Evolutionary conservation across 345 rosid species (phyloP), one percentile per base, ranked within the genome.

Genomic region (Aquilaria sinensis): DNA sequence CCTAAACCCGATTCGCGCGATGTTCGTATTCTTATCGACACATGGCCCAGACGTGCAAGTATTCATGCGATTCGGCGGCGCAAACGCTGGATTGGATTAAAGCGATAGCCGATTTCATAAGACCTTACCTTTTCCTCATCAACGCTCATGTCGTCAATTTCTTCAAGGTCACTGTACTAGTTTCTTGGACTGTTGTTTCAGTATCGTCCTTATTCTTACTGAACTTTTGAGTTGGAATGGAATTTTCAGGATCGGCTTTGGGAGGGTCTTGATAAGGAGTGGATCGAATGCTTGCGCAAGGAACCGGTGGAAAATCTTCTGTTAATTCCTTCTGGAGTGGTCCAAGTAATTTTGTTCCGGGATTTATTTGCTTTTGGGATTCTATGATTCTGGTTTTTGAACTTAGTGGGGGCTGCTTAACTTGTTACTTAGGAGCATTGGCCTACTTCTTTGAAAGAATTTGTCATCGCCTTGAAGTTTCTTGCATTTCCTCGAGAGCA

Each of bases 71-170:
- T 51, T 84, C 74, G 30, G 90, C 85, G 3, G 65, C 72, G 23
- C 79, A 81, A 63, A 92, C 96, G 65, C 78, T 77, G 54, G 81
- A 84, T 65, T 89, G 96, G 96, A 84, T 92, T 46, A 67, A 69
- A 43, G 87, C 90, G 53, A 87, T 92, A 45, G 62, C 78, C 48
- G 75, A 69, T 51, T 92, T 89, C 78, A 53, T 89, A 5, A 53
- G 64, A 60, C 96, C 93, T 13, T 89, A 58, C 65, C 13, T 71
- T 59, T 82, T 76, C 72, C 62, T 89, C 33, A 77, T 74, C 34
- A 79, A 79, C 56, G 89, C 96, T 55, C 93, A 77, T 55, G 83
- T 87, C 46, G 93, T 87, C 81, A 89, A 87, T 83, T 92, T 92
- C 88, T 87, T 87, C 71, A 79, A 69, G 72, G 88, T 83, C 63